phyloP scores from a whole-genome alignment of 352 stramenopile genomes.

The Phytopythium mirpurense region DNA sequence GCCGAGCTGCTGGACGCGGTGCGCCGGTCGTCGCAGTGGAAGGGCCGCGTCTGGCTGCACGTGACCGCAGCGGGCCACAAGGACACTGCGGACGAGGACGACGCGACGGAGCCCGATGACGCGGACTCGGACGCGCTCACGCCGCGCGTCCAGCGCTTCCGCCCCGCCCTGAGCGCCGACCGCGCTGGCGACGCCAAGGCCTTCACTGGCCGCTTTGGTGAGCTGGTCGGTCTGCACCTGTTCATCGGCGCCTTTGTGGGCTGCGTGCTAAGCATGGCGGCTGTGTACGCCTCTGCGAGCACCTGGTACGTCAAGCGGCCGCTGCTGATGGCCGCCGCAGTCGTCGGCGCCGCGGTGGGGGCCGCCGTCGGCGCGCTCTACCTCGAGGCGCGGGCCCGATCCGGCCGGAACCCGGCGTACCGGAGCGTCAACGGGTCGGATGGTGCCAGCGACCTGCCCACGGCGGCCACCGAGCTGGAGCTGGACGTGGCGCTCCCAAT shows the following conservation, averaged over 20 bases:
- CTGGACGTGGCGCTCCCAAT: constrained; percentile 27
- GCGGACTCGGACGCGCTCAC: constrained; percentile 15
- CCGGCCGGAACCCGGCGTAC: background rate
- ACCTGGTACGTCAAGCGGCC: constrained; percentile 35
- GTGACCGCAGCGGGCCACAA: constrained; percentile 21
- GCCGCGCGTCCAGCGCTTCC: constrained; percentile 35
- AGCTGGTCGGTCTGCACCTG: constrained; percentile 24
- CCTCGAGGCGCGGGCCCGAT: constrained; percentile 1
- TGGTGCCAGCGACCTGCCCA: constrained; percentile 17
- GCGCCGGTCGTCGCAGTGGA: constrained; percentile 33
- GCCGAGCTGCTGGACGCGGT: constrained; percentile 39
- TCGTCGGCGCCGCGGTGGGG: constrained; percentile 22
- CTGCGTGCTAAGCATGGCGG: constrained; percentile 23
- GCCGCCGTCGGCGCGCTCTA: constrained; percentile 18
- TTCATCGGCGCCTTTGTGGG: constrained; percentile 30
- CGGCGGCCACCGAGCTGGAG: constrained; percentile 36
- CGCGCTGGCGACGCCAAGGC: constrained; percentile 13
- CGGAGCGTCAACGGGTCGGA: constrained; percentile 13
- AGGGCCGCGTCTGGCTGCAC: constrained; percentile 47
- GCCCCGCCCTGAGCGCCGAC: constrained; percentile 19
- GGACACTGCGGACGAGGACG: constrained; percentile 26
- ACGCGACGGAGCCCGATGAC: constrained; percentile 31
- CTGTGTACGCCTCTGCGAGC: constrained; percentile 20
- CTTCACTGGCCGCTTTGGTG: constrained; percentile 23
- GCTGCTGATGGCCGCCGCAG: constrained; percentile 23